Evolutionary conservation across 257 asterid species (phyloP).

Genomic region (Verbascum thapsus): DNA sequence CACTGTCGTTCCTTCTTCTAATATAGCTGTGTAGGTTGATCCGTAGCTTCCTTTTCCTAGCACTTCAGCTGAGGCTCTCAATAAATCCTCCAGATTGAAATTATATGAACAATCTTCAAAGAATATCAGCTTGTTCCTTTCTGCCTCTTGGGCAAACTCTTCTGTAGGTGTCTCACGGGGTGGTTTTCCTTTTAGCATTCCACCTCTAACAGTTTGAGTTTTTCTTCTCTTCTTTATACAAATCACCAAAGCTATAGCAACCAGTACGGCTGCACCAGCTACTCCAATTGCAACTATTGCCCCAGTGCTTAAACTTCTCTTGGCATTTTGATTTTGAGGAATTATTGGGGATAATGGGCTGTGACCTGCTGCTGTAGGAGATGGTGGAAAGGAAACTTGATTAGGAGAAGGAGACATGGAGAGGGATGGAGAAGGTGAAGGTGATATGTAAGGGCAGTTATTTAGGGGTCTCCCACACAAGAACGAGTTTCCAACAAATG

Average conservation of each 20-base stretch:
- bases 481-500: slow-evolving; percentile 62
- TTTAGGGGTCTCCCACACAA: slow-evolving; percentile 68
- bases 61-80: slow-evolving; percentile 83
- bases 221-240: slow-evolving; percentile 41
- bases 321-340: slow-evolving; percentile 38
- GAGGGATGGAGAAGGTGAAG: slow-evolving; percentile 52
- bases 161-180: slow-evolving; percentile 41
- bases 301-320: slow-evolving; percentile 48
- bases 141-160: slow-evolving; percentile 60
- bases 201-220: slow-evolving; percentile 28
- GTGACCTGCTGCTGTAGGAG: slow-evolving; percentile 38
- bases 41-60: slow-evolving; percentile 73
- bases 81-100: slow-evolving; percentile 71
- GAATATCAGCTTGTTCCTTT: slow-evolving; percentile 65
- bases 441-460: slow-evolving; percentile 43
- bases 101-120: slow-evolving; percentile 44
- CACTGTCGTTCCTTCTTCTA: slow-evolving; percentile 65
- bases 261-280: slow-evolving; percentile 42
- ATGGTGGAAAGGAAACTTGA: slow-evolving; percentile 29
- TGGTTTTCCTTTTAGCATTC: slow-evolving; percentile 34
- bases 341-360: slow-evolving; percentile 39
- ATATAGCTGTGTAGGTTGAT: slow-evolving; percentile 63
- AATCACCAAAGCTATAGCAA: slow-evolving; percentile 34
- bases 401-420: slow-evolving; percentile 34
- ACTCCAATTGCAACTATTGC: slow-evolving; percentile 50